phyloP scores from a whole-genome alignment of 106 monocot species.

The Acorus gramineus region DNA sequence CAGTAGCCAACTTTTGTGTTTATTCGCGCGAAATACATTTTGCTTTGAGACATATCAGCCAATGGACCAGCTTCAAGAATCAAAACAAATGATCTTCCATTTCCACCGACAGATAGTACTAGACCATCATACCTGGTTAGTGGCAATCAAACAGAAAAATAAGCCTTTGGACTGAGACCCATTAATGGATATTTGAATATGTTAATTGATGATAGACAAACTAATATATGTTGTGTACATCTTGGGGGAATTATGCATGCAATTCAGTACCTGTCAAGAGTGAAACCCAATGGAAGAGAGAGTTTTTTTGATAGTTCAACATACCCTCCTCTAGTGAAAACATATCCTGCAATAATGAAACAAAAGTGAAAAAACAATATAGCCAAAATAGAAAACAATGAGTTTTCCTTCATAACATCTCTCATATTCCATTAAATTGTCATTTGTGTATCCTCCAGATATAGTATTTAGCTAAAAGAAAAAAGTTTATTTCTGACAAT shows the following conservation, averaged over 20 bases:
- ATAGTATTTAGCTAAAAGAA: too few relatives aligned
- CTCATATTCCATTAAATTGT: too few relatives aligned
- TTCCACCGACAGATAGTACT: slow-evolving; percentile 88
- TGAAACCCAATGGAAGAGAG: slow-evolving; percentile 86
- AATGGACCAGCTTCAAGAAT: slow-evolving; percentile 91
- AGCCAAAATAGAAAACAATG: too few relatives aligned
- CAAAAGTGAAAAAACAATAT: slow-evolving; percentile 3
- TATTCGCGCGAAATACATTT: slow-evolving; percentile 85
- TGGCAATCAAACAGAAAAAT: not conserved
- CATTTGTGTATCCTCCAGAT: too few relatives aligned
- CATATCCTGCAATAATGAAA: slow-evolving; percentile 53
- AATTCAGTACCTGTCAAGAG: slow-evolving; percentile 69
- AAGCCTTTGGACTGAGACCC: not conserved
- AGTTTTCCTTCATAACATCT: too few relatives aligned
- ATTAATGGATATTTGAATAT: too few relatives aligned
- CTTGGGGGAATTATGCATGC: too few relatives aligned
- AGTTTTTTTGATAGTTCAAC: slow-evolving; percentile 85
- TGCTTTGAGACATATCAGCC: slow-evolving; percentile 84
- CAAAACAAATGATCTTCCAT: slow-evolving; percentile 88
- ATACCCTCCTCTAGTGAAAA: slow-evolving; percentile 91
- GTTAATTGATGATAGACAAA: too few relatives aligned
- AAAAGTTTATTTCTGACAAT: too few relatives aligned
- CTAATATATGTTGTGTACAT: too few relatives aligned
- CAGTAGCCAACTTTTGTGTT: slow-evolving; percentile 91
- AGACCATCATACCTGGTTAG: slow-evolving; percentile 67